Conservation (phyloP, 805 yeast species). For the Millerozyma acaciae region DNA sequence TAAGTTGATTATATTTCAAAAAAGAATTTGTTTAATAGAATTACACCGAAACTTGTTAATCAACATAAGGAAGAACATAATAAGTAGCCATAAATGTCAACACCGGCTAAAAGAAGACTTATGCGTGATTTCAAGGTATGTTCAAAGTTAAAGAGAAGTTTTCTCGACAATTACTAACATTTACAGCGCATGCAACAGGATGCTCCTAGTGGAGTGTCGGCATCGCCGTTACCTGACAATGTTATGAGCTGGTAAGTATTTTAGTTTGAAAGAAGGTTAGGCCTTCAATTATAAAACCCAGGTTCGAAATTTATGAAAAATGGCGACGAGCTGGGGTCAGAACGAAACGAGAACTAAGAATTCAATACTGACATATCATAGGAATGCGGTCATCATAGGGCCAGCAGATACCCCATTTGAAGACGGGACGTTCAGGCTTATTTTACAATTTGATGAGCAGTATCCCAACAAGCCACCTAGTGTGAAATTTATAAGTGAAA, state of each 20-base stretch:
- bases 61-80: not conserved
- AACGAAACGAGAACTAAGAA: not conserved
- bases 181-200: slow-evolving; percentile 88
- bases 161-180: too few relatives aligned
- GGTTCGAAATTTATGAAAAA: not conserved
- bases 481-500: slow-evolving; percentile 85
- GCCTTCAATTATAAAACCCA: not conserved
- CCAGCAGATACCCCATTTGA: slow-evolving; percentile 98
- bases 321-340: not conserved
- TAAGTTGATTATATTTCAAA: not conserved
- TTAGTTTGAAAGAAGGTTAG: not conserved
- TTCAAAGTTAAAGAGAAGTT: too few relatives aligned
- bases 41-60: not conserved
- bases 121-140: slow-evolving; percentile 95
- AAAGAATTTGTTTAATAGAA: not conserved
- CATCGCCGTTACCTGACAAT: slow-evolving; percentile 94
- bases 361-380: slow-evolving; percentile 8
- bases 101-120: slow-evolving; percentile 97
- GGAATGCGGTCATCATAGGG: slow-evolving; percentile 95
- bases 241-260: slow-evolving; percentile 74
- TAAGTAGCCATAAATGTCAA: slow-evolving; percentile 63
- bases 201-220: slow-evolving; percentile 97
- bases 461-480: slow-evolving; percentile 96
- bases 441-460: slow-evolving; percentile 89
- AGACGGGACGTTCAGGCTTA: slow-evolving; percentile 90